These are phyloP conservation scores for Dactylellina drechsleri DNA, from an alignment of 2,329 filamentous ascomycete species.

Conservation along the genomic window DNA sequence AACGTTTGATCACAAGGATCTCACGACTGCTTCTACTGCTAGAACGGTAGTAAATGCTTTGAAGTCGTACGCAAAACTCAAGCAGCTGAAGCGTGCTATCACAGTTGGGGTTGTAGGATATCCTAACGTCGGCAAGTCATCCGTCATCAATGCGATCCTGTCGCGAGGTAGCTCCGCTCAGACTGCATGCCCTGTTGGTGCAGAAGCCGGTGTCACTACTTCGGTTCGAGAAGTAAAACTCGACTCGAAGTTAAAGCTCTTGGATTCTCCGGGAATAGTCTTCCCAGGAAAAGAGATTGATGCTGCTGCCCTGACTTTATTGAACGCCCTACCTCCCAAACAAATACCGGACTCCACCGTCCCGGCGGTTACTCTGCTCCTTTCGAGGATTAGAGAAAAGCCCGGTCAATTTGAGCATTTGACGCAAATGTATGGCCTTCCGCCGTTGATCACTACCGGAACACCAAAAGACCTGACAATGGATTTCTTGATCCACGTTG, in stretches of 20 bases:
- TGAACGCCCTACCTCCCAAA: constrained; percentile 92
- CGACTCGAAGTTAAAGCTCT: constrained; percentile 90
- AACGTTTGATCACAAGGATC: constrained; percentile 89
- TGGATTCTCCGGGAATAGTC: constrained; percentile 93
- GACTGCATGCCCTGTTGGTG: constrained; percentile 83
- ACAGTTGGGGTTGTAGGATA: constrained; percentile 95
- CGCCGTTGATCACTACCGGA: constrained; percentile 73
- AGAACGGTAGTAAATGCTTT: constrained; percentile 85
- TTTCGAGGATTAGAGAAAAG: constrained; percentile 79
- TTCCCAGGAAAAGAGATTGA: constrained; percentile 76
- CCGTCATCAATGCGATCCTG: constrained; percentile 91
- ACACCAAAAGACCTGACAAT: constrained; percentile 79
- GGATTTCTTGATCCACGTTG: constrained; percentile 94
- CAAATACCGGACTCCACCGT: constrained; percentile 87
- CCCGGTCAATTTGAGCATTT: constrained; percentile 80
- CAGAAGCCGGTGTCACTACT: constrained; percentile 91
- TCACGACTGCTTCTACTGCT: constrained; percentile 87
- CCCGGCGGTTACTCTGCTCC: constrained; percentile 83
- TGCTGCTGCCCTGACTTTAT: constrained; percentile 80
- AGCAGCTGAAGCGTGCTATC: constrained; percentile 86
- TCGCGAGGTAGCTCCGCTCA: constrained; percentile 75
- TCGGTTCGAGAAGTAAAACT: constrained; percentile 89
- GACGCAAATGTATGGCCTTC: constrained; percentile 83
- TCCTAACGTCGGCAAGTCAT: constrained; percentile 95
- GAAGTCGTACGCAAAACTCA: constrained; percentile 84